Base-by-base conservation (phyloP, 495 filamentous ascomycete species). In the Pyrenopolyporus hunteri region DNA sequence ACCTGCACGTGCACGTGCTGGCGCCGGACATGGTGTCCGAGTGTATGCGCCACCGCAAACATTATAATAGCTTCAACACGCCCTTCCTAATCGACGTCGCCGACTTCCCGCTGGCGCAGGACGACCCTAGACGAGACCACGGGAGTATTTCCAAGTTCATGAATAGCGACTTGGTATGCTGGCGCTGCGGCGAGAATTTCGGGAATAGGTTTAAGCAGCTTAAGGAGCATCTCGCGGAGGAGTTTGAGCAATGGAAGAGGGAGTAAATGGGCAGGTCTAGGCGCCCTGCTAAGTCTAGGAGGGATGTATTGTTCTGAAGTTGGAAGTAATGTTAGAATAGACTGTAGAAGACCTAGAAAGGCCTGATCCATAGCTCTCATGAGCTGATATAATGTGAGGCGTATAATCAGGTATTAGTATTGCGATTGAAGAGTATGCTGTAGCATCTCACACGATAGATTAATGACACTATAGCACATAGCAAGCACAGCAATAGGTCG, bases 11-110 rank as follows among this genome's bases (percentile, higher is more conserved):
- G 13, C 94, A 98, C 74, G 84, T 98, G 29, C 70, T 98, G 25
- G 86, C 87, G 13, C 74, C 79, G 25, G 94, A 98, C 72, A 82
- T 87, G 70, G 75, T 82, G 50, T 90, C 86, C 37, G 82, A 86
- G 26, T 80, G 77, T 20, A 60, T 97, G 67, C 90, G 89, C 74
- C 86, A 92, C 68, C 76, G 83, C 50, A 95, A 92, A 69, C 94
- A 98, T 76, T 98, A 97, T 74, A 93, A 92, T 69, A 91, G 86
- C 62, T 97, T 98, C 74, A 81, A 85, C 16, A 96, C 92, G 28
- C 80, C 81, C n/a, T 98, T 98, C 70, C 87, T 98, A 20, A 81
- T 97, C 2, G 76, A 80, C 17, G 61, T 98, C n/a, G 87, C 85
- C 14, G 89, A 90, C 46, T 93, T 96, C 49, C 94, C 94, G 11